Evolutionary conservation across 306 rosid genomes (phyloP).

Genomic region (Trifolium dubium): DNA sequence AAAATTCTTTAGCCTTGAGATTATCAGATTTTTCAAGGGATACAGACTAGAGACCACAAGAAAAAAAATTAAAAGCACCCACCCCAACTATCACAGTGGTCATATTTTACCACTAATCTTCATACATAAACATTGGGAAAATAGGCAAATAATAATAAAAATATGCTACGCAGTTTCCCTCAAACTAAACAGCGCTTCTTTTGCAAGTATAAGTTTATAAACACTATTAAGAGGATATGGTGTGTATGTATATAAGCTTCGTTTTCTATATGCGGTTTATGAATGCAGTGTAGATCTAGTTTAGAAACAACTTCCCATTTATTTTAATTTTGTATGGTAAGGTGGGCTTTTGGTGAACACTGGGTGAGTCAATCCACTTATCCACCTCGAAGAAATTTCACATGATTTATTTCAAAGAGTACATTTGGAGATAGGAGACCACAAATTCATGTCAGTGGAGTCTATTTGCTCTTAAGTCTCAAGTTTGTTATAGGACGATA

Average conservation of each 20-base stretch:
- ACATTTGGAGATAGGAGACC: neutral
- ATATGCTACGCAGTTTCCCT: neutral
- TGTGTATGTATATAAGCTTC: no score
- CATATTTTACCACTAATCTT: conserved; percentile 7
- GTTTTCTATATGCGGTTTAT: neutral
- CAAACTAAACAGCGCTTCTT: neutral
- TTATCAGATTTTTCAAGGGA: conserved; percentile 16
- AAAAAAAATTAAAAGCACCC: neutral
- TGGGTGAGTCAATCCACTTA: neutral
- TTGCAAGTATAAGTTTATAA: neutral
- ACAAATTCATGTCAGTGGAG: conserved; percentile 7
- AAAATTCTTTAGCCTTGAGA: conserved; percentile 29
- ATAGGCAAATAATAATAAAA: neutral
- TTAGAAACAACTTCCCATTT: neutral
- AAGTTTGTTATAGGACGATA: neutral
- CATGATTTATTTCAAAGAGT: neutral
- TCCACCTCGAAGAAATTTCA: no score
- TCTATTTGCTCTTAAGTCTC: neutral
- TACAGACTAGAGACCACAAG: conserved; percentile 11
- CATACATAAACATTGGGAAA: conserved; percentile 6
- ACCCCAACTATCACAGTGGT: conserved; percentile 3
- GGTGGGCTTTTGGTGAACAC: neutral
- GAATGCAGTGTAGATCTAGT: neutral
- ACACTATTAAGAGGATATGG: neutral
- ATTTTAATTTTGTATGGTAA: neutral